A percentile compares a stretch with the other conserved stretches of the same genome.
Evolutionary conservation across 352 stramenopile species (phyloP).

Genomic region (Globisporangium acanthophoron): DNA sequence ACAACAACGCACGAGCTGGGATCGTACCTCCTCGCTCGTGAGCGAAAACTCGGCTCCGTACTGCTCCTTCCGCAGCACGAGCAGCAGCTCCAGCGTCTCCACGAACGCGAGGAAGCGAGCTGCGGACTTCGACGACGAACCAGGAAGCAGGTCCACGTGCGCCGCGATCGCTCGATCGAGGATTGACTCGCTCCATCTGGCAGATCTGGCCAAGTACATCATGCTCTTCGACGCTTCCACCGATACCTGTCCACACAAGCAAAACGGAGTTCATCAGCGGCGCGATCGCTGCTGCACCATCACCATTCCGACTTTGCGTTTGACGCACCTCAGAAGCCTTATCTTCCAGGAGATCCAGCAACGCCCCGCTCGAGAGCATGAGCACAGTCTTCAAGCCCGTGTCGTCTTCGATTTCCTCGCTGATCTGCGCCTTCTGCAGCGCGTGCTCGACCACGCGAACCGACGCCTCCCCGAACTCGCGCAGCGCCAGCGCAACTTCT

Average conservation of each 20-base stretch:
- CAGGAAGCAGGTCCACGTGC: conserved; percentile 44
- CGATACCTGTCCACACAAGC: conserved; percentile 24
- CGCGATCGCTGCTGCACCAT: no score
- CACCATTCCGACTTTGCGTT: background rate
- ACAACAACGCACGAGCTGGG: background rate
- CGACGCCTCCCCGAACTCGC: conserved; percentile 15
- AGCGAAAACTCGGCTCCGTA: conserved; percentile 15
- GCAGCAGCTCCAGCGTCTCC: conserved; percentile 21
- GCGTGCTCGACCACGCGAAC: conserved; percentile 30
- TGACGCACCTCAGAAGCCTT: conserved; percentile 18
- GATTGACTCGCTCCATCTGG: conserved; percentile 24
- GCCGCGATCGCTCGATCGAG: conserved; percentile 39
- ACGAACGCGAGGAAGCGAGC: conserved; percentile 18
- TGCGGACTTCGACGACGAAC: conserved; percentile 1
- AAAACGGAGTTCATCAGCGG: background rate
- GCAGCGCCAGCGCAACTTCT: conserved; percentile 35
- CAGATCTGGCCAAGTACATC: conserved; percentile 16
- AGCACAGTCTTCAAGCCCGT: conserved; percentile 32
- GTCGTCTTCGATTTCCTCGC: conserved; percentile 32
- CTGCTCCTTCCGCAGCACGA: conserved; percentile 17
- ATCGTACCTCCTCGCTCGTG: conserved; percentile 25
- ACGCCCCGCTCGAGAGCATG: conserved; percentile 59
- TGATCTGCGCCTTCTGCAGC: conserved; percentile 46
- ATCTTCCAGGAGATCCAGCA: conserved; percentile 64
- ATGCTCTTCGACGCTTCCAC: conserved; percentile 47